These are phyloP conservation scores for Phytophthora colocasiae DNA, from an alignment of 352 stramenopile species.

Conservation along the genomic window DNA sequence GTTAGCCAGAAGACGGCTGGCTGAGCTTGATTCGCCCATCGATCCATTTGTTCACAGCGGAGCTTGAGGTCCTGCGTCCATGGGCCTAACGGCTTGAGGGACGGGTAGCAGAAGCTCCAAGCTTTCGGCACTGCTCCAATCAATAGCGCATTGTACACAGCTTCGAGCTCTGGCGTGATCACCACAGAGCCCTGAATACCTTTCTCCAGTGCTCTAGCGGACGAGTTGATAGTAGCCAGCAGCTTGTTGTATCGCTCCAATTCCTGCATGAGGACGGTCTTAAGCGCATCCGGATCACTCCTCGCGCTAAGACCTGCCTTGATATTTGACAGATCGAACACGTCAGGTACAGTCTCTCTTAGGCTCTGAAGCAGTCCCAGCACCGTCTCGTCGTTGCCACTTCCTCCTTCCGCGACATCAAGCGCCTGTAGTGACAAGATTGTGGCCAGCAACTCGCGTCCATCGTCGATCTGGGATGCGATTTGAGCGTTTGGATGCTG, in stretches of 20 bases:
- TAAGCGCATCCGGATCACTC: constrained; percentile 91
- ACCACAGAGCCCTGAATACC: constrained; percentile 94
- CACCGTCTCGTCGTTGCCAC: constrained; percentile 92
- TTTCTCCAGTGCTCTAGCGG: constrained; percentile 88
- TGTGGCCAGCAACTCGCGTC: constrained; percentile 87
- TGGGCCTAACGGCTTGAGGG: constrained; percentile 92
- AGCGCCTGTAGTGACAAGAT: constrained; percentile 92
- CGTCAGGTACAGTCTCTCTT: constrained; percentile 87
- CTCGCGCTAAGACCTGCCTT: constrained; percentile 72
- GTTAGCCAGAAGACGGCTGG: constrained; percentile 95
- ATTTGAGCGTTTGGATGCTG: constrained; percentile 97
- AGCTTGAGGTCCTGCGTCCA: constrained; percentile 94
- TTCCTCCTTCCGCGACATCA: constrained; percentile 81
- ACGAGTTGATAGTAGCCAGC: constrained; percentile 76
- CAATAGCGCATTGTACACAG: constrained; percentile 92
- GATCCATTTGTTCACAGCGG: constrained; percentile 91
- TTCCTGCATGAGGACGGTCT: constrained; percentile 96
- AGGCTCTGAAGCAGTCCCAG: constrained; percentile 83
- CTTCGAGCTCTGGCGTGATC: constrained; percentile 96
- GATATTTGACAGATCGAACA: constrained; percentile 90
- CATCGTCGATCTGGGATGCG: constrained; percentile 94
- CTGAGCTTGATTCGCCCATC: constrained; percentile 87
- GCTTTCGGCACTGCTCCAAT: constrained; percentile 87
- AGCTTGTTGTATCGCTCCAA: constrained; percentile 95
- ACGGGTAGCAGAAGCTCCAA: constrained; percentile 96